Evolutionary conservation across 2,329 filamentous ascomycete species (phyloP), one percentile per base, ranked within the genome.

Genomic region (Aspergillus sp.): DNA sequence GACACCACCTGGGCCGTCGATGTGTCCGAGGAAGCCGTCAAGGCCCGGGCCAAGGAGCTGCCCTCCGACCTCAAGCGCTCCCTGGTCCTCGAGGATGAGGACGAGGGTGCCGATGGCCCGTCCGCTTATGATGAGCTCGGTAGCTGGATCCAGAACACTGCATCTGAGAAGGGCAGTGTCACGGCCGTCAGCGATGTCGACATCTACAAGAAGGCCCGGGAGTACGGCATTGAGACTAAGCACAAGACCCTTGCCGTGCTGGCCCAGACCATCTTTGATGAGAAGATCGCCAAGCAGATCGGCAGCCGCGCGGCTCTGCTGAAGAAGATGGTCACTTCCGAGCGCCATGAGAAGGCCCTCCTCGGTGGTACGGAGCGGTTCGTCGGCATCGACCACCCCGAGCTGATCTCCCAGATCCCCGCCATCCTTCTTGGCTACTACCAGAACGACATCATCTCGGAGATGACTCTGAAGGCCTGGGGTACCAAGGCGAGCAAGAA

Each of bases 401-500:
- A 93, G 43, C 82, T 97, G 66, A 84, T 88, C 72, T 73, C 84
- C 68, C 77, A 89, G 70, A 82, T 97, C 57, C 88, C 91, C 59
- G 91, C 90, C 73, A 89, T 99, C 65, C 82, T 99, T 58, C 84
- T 96, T 73, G 83, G 88, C 66, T 88, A 93, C 77, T 99, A 97
- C 76, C 85, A 97, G 76, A 82, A 91, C 66, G 94, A 99, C 63
- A 82, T 99, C 50, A 79, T 96, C 65, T 86, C 82, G 47, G 94
- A 99, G 78, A 92, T 96, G 58, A 84, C 91, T 14, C 85, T 96
- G 70, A 89, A 87, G 75, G 87, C 88, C 64, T 99, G 94, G 93
- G 93, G 92, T 60, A 82, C 84, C 70, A 96, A 94, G 82, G 91
- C 93, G 54, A 96, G 91, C 84, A 97, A 96, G 87, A 97, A 97